Conservation (phyloP, 177 flowering plant genomes). For the Telopea speciosissima region DNA sequence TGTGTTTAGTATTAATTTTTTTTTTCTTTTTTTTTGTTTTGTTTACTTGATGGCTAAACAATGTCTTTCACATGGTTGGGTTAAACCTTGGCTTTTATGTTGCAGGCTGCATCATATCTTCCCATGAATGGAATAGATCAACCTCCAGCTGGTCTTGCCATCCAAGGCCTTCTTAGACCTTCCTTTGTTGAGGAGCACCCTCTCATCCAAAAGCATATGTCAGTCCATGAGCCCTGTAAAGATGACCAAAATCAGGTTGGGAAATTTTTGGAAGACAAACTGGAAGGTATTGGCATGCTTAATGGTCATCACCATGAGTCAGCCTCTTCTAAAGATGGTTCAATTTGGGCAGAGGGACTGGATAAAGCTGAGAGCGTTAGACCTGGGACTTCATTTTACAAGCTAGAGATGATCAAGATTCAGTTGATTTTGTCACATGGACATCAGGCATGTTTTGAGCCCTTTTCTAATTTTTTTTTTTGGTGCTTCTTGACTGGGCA, state of each 20-base stretch:
- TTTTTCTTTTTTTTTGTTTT: too few relatives aligned
- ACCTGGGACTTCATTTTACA: slow-evolving; percentile 66
- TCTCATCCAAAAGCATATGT: slow-evolving; percentile 44
- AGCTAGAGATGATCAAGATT: slow-evolving; percentile 75
- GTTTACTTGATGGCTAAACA: too few relatives aligned
- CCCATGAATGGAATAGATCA: slow-evolving; percentile 76
- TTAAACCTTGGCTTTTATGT: slow-evolving; percentile 6
- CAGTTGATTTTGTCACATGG: slow-evolving; percentile 66
- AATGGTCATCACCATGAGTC: slow-evolving; percentile 30
- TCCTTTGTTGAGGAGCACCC: slow-evolving; percentile 61
- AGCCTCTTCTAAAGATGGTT: slow-evolving; percentile 28
- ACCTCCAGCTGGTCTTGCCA: slow-evolving; percentile 63
- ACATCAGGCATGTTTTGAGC: slow-evolving; percentile 48
- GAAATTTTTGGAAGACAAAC: slow-evolving; percentile 22
- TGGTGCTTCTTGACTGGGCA: not conserved
- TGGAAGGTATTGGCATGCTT: slow-evolving; percentile 19
- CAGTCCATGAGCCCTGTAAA: slow-evolving; percentile 22
- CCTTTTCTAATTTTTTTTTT: too few relatives aligned
- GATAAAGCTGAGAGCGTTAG: slow-evolving; percentile 35
- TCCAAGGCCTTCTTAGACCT: slow-evolving; percentile 79
- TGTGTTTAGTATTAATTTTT: not conserved
- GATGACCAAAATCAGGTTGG: slow-evolving; percentile 20
- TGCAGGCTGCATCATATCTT: slow-evolving; percentile 57
- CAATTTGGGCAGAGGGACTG: slow-evolving; percentile 34
- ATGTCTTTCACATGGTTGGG: not conserved